These are phyloP conservation scores for Salvia rosmarinus DNA, from an alignment of 257 asterid genomes.

Conservation along the genomic window DNA sequence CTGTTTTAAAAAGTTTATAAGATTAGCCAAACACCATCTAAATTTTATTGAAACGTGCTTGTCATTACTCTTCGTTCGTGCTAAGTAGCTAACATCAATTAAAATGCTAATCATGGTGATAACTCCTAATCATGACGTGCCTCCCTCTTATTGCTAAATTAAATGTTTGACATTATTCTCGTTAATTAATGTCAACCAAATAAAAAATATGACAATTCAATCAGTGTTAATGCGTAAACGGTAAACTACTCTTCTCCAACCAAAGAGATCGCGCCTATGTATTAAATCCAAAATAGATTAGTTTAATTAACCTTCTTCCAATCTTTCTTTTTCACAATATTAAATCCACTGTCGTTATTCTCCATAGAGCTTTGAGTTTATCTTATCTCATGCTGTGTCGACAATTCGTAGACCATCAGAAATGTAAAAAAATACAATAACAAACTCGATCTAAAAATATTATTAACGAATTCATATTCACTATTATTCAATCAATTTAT, in stretches of 20 bases:
- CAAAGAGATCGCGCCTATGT: neutral
- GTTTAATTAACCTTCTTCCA: neutral
- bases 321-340: too few species aligned
- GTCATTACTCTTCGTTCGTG: constrained; percentile 6
- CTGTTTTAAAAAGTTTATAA: neutral
- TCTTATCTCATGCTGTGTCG: too few species aligned
- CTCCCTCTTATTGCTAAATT: neutral
- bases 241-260: neutral
- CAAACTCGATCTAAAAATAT: neutral
- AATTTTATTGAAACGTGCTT: constrained; percentile 18
- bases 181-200: neutral
- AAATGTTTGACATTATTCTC: neutral
- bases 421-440: too few species aligned
- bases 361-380: too few species aligned
- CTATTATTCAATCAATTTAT: neutral
- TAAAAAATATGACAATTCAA: neutral
- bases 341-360: too few species aligned
- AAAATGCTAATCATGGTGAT: constrained; percentile 16
- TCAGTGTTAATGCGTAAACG: neutral
- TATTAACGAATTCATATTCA: neutral
- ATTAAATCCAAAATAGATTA: neutral
- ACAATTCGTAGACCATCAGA: too few species aligned
- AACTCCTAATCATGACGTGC: constrained; percentile 29
- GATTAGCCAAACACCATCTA: too few species aligned
- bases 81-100: neutral